Evolutionary conservation across 192 early-diverging fungal species (phyloP).

Genomic region (Entophlyctis luteolus): DNA sequence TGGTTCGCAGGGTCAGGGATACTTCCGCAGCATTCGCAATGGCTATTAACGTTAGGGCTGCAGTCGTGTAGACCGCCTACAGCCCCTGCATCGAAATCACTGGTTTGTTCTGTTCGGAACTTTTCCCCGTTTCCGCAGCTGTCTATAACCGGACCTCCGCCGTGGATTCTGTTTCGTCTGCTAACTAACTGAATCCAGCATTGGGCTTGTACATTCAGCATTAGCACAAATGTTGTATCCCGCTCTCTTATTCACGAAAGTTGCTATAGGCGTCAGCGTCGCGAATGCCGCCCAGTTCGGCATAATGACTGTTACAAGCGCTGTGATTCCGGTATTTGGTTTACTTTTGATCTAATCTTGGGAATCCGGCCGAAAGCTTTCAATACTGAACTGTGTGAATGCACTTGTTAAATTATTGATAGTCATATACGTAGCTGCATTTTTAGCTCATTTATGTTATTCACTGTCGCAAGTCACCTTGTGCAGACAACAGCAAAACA

Average conservation of each 20-base stretch:
- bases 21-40: no score
- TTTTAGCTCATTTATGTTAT: background rate
- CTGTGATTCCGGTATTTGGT: constrained; percentile 1
- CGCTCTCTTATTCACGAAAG: constrained; percentile 31
- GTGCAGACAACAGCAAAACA: background rate
- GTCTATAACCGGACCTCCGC: no score
- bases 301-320: constrained; percentile 16
- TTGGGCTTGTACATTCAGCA: constrained; percentile 22
- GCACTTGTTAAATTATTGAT: constrained; percentile 22
- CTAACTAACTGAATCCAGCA: no score
- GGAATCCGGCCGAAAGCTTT: constrained; percentile 16
- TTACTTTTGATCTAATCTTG: background rate
- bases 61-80: no score
- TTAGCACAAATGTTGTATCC: constrained; percentile 33
- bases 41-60: no score
- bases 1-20: no score
- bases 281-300: constrained; percentile 16
- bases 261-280: constrained; percentile 17
- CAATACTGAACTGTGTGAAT: constrained; percentile 12
- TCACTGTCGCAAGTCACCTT: background rate
- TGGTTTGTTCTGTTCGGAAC: no score
- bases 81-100: no score
- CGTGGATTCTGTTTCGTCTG: no score
- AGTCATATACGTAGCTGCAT: no score
- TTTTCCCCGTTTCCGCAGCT: no score